Conservation (phyloP, 2,329 filamentous ascomycete species). For the Neonectria hederae region DNA sequence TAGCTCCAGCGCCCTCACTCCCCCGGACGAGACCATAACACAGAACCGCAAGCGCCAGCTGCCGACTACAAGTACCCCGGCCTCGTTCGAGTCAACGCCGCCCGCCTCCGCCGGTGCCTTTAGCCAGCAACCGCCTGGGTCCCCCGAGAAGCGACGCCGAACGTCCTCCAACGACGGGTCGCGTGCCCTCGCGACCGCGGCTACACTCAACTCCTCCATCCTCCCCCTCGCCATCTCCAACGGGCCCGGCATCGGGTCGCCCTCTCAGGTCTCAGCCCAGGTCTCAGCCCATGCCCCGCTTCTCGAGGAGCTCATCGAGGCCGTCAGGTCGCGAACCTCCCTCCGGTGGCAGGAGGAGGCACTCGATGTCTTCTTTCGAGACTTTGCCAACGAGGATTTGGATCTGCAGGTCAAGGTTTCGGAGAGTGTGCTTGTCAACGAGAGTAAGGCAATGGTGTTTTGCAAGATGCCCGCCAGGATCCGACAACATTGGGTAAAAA, state of each 20-base stretch:
- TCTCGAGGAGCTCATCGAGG: conserved; percentile 54
- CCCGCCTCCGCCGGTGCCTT: conserved; percentile 29
- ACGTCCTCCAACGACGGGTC: conserved; percentile 43
- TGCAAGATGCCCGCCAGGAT: conserved; percentile 67
- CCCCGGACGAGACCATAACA: conserved; percentile 61
- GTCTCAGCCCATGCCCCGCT: conserved; percentile 31
- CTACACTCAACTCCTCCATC: conserved; percentile 45
- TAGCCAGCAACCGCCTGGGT: conserved; percentile 43
- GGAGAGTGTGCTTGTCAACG: conserved; percentile 66
- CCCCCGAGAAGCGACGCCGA: conserved; percentile 47
- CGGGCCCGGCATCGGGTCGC: conserved; percentile 29
- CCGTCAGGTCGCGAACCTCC: conserved; percentile 50
- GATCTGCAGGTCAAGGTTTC: conserved; percentile 69
- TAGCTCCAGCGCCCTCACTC: conserved; percentile 60
- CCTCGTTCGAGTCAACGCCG: conserved; percentile 37
- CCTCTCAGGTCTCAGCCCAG: conserved; percentile 35
- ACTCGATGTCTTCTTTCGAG: conserved; percentile 67
- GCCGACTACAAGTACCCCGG: conserved; percentile 29
- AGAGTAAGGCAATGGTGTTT: conserved; percentile 69
- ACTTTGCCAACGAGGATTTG: conserved; percentile 65
- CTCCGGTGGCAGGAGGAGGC: conserved; percentile 66
- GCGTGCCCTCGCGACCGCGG: conserved; percentile 37
- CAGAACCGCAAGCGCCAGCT: conserved; percentile 56
- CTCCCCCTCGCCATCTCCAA: conserved; percentile 34
- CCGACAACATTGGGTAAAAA: conserved; percentile 65